Base-by-base conservation (phyloP, 352 stramenopile species). In the Globisporangium acanthophoron region DNA sequence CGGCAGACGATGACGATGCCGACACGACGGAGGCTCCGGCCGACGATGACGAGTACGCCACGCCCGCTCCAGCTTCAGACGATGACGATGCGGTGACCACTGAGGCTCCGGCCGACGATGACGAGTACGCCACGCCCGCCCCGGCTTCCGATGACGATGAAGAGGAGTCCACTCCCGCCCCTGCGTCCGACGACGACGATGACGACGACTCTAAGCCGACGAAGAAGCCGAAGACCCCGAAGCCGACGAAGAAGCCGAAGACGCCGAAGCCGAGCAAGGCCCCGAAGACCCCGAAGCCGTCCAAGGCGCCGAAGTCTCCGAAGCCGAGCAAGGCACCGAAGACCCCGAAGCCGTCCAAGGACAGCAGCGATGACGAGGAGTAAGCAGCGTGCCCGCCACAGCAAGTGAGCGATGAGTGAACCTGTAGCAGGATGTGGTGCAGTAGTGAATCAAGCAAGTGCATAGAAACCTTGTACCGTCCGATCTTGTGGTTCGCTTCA, bases 301-400 rank as follows among this genome's bases (percentile, higher is more conserved):
- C 50, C 15, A 56, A 56, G 33, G 35, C 24, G 40, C 52, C 40
- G 33, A 57, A 45, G 52, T 15, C 40, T 4, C 13, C 44, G 31
- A 58, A 58, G 53, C 8, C 40, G 3, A 51, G n/a, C 40, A 58
- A 58, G 51, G 20, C 51, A 0, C 35, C 51, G 11, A 56, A 56
- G 51, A 45, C 33, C 12, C 20, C 33, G 29, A 56, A 56, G 50
- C n/a, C 50, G 11, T 4, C 50, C 15, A 56, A 56, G 33, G 35
- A 40, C 1, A 15, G 11, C 35, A 40, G 35, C 35, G 11, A 3
- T 9, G 35, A 40, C 35, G 35, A 40, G 8, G 35, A 40, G 9
- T 40, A 40, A 40, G 11, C 35, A 40, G 11, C 35, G 2, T 15
- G 35, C 11, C 11, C 7, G 8, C 35, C 35, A 40, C 35, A 40